These are phyloP conservation scores for Aspergillus terreus DNA, from an alignment of 2,329 filamentous ascomycete genomes.

Conservation along the genomic window DNA sequence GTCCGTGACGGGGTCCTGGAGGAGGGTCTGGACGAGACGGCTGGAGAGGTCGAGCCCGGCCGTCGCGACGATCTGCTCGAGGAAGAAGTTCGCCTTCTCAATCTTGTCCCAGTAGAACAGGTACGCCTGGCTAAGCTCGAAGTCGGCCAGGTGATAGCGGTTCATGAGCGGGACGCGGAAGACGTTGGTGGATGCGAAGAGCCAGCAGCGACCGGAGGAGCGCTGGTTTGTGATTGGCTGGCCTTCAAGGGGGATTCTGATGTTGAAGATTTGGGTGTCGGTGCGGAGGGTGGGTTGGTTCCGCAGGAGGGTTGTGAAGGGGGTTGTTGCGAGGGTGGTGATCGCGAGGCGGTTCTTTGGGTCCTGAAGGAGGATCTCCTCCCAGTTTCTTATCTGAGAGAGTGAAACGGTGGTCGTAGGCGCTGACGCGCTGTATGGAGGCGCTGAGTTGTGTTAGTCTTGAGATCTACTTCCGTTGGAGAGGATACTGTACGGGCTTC, in stretches of 20 bases:
- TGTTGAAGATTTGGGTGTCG: constrained; percentile 78
- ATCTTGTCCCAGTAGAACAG: constrained; percentile 94
- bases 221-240: constrained; percentile 81
- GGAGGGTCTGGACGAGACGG: constrained; percentile 66
- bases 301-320: constrained; percentile 63
- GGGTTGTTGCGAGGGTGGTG: constrained; percentile 65
- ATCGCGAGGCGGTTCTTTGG: constrained; percentile 66
- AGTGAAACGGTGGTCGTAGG: constrained; percentile 12
- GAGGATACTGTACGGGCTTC: constrained; percentile 2
- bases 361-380: constrained; percentile 23
- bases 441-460: constrained; percentile 4
- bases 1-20: constrained; percentile 67
- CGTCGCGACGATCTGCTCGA: constrained; percentile 78
- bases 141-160: constrained; percentile 70
- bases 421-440: constrained; percentile 9
- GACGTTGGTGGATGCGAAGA: constrained; percentile 88
- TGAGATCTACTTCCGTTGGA: not conserved
- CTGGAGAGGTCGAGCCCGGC: constrained; percentile 66
- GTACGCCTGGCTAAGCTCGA: constrained; percentile 84
- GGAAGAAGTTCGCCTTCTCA: constrained; percentile 85
- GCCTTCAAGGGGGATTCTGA: constrained; percentile 78
- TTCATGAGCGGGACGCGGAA: constrained; percentile 87
- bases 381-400: constrained; percentile 23
- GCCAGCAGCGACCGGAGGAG: constrained; percentile 80
- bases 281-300: constrained; percentile 60